These are phyloP conservation scores for Thermomyces lanuginosus DNA, from an alignment of 2,329 filamentous ascomycete genomes.

Conservation along the genomic window DNA sequence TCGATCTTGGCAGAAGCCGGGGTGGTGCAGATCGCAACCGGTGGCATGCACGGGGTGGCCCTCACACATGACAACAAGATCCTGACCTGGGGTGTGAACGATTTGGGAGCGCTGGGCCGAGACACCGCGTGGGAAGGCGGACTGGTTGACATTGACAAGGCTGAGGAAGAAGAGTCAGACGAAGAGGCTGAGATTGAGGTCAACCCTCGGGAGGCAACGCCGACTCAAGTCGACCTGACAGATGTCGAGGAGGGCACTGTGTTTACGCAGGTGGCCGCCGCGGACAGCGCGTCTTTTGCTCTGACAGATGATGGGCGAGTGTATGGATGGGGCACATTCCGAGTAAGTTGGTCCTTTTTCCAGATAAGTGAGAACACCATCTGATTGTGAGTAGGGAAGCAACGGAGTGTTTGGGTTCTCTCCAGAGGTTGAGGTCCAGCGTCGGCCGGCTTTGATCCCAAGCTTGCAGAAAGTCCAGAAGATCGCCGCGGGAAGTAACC, in stretches of 20 bases:
- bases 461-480: conserved; percentile 33
- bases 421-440: conserved; percentile 24
- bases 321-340: conserved; percentile 48
- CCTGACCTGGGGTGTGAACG: conserved; percentile 66
- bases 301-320: conserved; percentile 44
- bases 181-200: conserved; percentile 33
- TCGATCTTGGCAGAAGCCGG: conserved; percentile 35
- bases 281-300: conserved; percentile 44
- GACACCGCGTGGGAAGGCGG: conserved; percentile 50
- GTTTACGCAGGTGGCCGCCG: conserved; percentile 42
- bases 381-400: conserved; percentile 29
- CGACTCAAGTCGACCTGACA: conserved; percentile 33
- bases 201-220: conserved; percentile 41
- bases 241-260: conserved; percentile 37
- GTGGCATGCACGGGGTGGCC: conserved; percentile 59
- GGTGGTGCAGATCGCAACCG: conserved; percentile 53
- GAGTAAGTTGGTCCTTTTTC: conserved; percentile 24
- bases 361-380: background rate
- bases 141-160: conserved; percentile 33
- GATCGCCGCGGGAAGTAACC: conserved; percentile 36
- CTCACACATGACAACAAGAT: conserved; percentile 61
- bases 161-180: conserved; percentile 39
- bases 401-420: conserved; percentile 43
- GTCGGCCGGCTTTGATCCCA: conserved; percentile 27
- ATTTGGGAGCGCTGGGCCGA: conserved; percentile 57